Evolutionary conservation across 1,284 basidiomycete genomes (phyloP).

Genomic region (Trametes sp.): DNA sequence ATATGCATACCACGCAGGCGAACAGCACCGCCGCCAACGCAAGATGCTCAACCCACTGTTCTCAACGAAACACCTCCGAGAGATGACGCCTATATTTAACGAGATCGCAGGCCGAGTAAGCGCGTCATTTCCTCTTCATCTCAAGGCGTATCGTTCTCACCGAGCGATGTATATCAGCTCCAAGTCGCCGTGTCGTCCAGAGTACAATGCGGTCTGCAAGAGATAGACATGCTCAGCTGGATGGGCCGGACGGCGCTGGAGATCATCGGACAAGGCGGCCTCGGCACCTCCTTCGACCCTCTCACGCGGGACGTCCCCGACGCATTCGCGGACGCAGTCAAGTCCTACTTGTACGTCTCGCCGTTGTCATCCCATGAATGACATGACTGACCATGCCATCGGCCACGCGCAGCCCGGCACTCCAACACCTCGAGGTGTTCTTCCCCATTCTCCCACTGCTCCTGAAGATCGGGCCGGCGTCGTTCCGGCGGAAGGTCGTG

Average conservation of each 20-base stretch:
- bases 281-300: slow-evolving; percentile 49
- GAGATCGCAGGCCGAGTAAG: slow-evolving; percentile 1
- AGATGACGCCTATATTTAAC: slow-evolving; percentile 16
- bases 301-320: slow-evolving; percentile 38
- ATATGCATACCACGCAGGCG: background rate
- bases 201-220: slow-evolving; percentile 28
- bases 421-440: slow-evolving; percentile 3
- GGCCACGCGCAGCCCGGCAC: background rate
- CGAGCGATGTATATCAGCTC: slow-evolving; percentile 22
- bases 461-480: slow-evolving; percentile 44
- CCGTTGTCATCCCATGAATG: background rate
- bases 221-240: slow-evolving; percentile 46
- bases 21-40: slow-evolving; percentile 18
- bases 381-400: background rate
- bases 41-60: slow-evolving; percentile 22
- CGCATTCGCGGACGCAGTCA: slow-evolving; percentile 35
- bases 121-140: background rate
- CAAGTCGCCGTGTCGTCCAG: slow-evolving; percentile 32
- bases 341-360: slow-evolving; percentile 29
- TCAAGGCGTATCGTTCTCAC: background rate
- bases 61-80: slow-evolving; percentile 14
- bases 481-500: slow-evolving; percentile 46
- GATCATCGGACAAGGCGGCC: slow-evolving; percentile 48
- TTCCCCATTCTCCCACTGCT: slow-evolving; percentile 38
- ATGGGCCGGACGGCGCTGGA: slow-evolving; percentile 49